These are phyloP conservation scores for Thuja plicata DNA, from an alignment of 83 land plant species.

Conservation along the genomic window DNA sequence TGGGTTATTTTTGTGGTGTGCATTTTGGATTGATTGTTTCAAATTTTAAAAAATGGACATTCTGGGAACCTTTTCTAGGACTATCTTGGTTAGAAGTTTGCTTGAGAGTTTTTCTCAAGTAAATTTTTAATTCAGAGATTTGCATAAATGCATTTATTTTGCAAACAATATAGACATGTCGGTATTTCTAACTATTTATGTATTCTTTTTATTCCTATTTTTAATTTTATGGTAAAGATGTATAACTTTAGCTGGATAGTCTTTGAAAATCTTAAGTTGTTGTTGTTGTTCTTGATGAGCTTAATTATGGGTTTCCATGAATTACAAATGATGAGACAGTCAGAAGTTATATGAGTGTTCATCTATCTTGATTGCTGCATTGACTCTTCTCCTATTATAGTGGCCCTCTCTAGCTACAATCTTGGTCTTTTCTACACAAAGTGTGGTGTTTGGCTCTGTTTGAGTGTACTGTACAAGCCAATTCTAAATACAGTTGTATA, in stretches of 20 bases:
- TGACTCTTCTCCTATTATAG: neutral
- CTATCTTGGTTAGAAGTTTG: neutral
- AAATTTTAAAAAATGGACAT: neutral
- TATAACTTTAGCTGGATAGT: neutral
- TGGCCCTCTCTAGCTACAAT: neutral
- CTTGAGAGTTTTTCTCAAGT: neutral
- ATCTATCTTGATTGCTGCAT: neutral
- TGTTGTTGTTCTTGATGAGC: neutral
- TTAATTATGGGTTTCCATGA: neutral
- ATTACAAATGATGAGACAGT: neutral
- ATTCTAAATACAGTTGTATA: no score
- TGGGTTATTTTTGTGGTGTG: neutral
- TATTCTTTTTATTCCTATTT: no score
- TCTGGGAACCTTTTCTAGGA: no score
- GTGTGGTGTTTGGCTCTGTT: neutral
- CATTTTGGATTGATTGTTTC: neutral
- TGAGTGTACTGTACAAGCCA: neutral
- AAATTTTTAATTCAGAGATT: no score
- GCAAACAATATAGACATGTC: neutral
- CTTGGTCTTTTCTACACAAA: neutral
- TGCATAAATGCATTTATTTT: no score
- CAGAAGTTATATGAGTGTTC: neutral
- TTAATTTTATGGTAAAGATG: no score
- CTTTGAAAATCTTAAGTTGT: neutral
- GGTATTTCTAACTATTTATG: no score